Conservation (phyloP, 345 rosid genomes). For the Arabis alpina region DNA sequence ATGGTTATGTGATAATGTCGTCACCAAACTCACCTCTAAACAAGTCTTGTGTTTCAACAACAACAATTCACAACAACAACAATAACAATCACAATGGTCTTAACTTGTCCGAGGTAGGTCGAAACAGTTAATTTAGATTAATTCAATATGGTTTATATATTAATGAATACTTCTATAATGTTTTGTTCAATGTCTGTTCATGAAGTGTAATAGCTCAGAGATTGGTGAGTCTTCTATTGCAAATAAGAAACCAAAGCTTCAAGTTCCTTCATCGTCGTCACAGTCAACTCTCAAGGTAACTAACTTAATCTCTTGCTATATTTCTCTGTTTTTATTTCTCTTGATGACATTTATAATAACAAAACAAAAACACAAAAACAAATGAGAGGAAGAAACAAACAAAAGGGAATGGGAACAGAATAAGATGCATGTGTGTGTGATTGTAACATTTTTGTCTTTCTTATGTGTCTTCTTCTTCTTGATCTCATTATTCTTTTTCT, state of each 20-base stretch:
- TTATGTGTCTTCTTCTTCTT: conserved; percentile 68
- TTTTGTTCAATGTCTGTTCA: neutral
- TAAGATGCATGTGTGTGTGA: conserved; percentile 44
- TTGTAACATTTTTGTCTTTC: conserved; percentile 63
- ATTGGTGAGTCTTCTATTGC: conserved; percentile 55
- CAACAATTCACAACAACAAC: conserved; percentile 16
- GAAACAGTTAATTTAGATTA: neutral
- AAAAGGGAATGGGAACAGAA: conserved; percentile 47
- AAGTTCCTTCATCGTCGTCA: conserved; percentile 54
- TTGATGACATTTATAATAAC: conserved; percentile 37
- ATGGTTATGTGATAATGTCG: conserved; percentile 26
- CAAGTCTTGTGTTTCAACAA: conserved; percentile 38
- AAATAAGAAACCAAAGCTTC: conserved; percentile 86
- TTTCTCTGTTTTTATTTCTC: conserved; percentile 10
- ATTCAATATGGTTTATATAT: neutral
- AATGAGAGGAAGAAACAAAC: conserved; percentile 27
- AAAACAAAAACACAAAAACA: conserved; percentile 38
- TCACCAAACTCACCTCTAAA: conserved; percentile 40
- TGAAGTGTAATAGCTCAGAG: conserved; percentile 70
- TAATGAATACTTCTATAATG: neutral
- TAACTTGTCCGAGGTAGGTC: conserved; percentile 36
- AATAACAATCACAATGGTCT: conserved; percentile 5
- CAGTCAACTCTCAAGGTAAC: conserved; percentile 77
- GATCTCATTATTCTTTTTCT: conserved; percentile 56
- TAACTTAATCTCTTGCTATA: conserved; percentile 25